phyloP scores from a whole-genome alignment of 768 basidiomycete genomes.

The Xerocomus spinulosus region DNA sequence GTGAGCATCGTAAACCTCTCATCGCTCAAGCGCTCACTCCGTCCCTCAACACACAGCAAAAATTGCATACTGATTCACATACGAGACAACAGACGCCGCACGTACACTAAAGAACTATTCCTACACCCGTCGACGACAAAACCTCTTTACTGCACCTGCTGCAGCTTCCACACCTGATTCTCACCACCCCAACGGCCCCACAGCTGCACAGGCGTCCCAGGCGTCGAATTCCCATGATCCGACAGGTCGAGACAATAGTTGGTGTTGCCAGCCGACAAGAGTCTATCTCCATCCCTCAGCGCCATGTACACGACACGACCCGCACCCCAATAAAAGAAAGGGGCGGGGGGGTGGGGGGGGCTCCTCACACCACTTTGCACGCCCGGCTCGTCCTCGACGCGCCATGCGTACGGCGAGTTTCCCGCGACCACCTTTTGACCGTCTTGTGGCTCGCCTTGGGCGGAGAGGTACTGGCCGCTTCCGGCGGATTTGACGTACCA shows the following conservation, averaged over 20 bases:
- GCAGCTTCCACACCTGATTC: conserved; percentile 49
- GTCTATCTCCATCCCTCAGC: too few species aligned
- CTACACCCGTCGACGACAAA: too few species aligned
- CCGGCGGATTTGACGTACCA: conserved; percentile 43
- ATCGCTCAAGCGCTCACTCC: too few species aligned
- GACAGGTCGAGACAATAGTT: conserved; percentile 44
- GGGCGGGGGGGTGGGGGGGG: too few species aligned
- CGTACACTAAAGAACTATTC: too few species aligned
- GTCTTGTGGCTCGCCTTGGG: conserved; percentile 29
- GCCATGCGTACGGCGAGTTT: conserved; percentile 40
- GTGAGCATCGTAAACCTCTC: too few species aligned
- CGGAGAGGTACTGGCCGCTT: conserved; percentile 39
- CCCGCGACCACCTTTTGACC: conserved; percentile 40
- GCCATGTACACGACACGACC: neutral
- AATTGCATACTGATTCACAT: too few species aligned
- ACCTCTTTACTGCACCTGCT: too few species aligned
- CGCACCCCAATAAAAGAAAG: neutral
- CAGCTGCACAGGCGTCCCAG: conserved; percentile 43
- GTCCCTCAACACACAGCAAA: too few species aligned
- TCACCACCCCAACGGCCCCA: conserved; percentile 47
- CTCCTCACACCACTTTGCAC: conserved; percentile 39
- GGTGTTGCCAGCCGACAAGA: conserved; percentile 41
- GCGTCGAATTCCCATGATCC: conserved; percentile 39
- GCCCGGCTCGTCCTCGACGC: conserved; percentile 45
- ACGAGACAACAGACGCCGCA: too few species aligned